A percentile compares a stretch with the other conserved stretches of the same genome.
Evolutionary conservation across 1,284 basidiomycete genomes (phyloP).

Genomic region (Microbotryum intermedium): DNA sequence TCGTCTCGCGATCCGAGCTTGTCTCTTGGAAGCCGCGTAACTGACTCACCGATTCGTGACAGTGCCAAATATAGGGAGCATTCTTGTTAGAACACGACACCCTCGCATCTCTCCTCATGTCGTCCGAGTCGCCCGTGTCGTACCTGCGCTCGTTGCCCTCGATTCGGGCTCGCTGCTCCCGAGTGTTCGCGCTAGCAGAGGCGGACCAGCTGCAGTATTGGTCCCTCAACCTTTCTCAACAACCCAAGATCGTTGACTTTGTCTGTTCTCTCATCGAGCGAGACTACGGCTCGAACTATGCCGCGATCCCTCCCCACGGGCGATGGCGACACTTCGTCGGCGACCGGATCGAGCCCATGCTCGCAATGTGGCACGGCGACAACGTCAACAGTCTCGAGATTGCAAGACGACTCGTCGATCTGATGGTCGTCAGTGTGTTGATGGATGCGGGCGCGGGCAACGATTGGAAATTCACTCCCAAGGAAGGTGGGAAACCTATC

Average conservation of each 20-base stretch:
- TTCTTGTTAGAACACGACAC: too few relatives aligned
- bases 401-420: conserved; percentile 67
- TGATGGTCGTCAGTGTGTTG: conserved; percentile 85
- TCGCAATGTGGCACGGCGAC: conserved; percentile 37
- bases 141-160: conserved; percentile 80
- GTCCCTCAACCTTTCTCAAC: conserved; percentile 67
- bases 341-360: conserved; percentile 54
- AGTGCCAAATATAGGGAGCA: too few relatives aligned
- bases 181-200: conserved; percentile 67
- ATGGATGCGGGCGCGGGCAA: conserved; percentile 89
- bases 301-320: conserved; percentile 74
- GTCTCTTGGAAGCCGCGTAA: too few relatives aligned
- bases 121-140: too few relatives aligned
- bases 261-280: conserved; percentile 76
- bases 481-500: conserved; percentile 49
- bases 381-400: conserved; percentile 56
- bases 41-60: too few relatives aligned
- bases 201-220: conserved; percentile 72
- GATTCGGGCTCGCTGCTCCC: conserved; percentile 72
- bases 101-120: too few relatives aligned
- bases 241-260: conserved; percentile 64
- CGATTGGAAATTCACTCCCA: conserved; percentile 68
- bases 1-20: too few relatives aligned
- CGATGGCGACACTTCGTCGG: conserved; percentile 74
- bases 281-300: conserved; percentile 67